Conservation (phyloP, 768 basidiomycete genomes). For the Calocera viscosa region DNA sequence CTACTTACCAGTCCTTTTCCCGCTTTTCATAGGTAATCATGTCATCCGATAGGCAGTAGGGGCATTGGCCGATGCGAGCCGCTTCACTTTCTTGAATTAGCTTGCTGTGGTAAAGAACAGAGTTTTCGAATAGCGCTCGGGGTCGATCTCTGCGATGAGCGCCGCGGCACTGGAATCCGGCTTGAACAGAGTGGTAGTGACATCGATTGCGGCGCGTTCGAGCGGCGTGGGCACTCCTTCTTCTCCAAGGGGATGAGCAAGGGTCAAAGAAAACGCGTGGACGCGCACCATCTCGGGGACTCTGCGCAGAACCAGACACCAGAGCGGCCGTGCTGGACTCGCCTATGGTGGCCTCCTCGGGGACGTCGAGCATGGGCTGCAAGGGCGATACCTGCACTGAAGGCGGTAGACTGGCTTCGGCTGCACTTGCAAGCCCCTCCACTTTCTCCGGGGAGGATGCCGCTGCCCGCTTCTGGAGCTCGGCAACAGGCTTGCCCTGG, state of each 20-base stretch:
- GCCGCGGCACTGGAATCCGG: neutral
- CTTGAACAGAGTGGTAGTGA: neutral
- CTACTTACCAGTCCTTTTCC: neutral
- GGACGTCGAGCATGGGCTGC: neutral
- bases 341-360: neutral
- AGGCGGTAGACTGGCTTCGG: neutral
- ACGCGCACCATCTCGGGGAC: too few species aligned
- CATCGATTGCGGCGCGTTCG: neutral
- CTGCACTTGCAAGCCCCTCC: too few species aligned
- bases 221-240: too few species aligned
- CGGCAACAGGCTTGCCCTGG: neutral
- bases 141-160: neutral
- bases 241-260: too few species aligned
- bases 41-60: neutral
- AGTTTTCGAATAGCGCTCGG: neutral
- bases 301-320: too few species aligned
- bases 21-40: neutral
- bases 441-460: neutral
- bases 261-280: too few species aligned
- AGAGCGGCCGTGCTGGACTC: too few species aligned
- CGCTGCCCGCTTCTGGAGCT: neutral
- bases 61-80: neutral
- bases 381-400: neutral
- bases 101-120: neutral
- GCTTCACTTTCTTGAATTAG: neutral